Base-by-base conservation (phyloP, 2,329 filamentous ascomycete species). In the Phaeosphaeriaceae sp. region DNA sequence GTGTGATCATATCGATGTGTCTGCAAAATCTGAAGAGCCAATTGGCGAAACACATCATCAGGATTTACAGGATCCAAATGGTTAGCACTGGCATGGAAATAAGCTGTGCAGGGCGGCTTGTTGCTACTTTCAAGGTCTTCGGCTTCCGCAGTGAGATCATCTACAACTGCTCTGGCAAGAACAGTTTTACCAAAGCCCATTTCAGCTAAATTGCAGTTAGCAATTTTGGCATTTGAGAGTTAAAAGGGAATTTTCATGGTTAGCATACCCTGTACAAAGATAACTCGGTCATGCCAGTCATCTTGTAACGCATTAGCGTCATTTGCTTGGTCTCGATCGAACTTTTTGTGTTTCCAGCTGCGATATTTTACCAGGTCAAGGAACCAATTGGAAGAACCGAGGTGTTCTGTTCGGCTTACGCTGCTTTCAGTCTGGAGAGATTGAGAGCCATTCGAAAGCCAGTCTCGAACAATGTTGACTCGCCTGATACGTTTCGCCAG, bases 131-230 rank as follows among this genome's bases (percentile, higher is more conserved):
- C 63, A 7, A 60, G 54, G 23, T 64, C 48, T 23, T 61, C 58
- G 32, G 56, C 60, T 38, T 57, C 54, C 20, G 52, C 48, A 17
- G 20, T 41, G 7, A 71, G 52, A 32, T 68, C 58, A 13, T 61
- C 56, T 17, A 66, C 56, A 9, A 68, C 61, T 29, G 54, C 43
- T 9, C 56, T 49, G 20, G 64, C 61, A 16, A 71, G 53, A 35
- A 60, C 48, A 12, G 63, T 68, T 40, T 71, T 71, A 2, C 67
- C 67, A 38, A 68, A 71, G 5, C 65, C 67, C 17, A 55, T 41
- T 48, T 61, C 60, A 36, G 64, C 67, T 70, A 20, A 16, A n/a
- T 12, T 6, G 16, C 23, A 17, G 16, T 40, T 36, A 21, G 35
- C 42, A 20, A 15, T 18, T 61, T 23, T 59, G 50, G 28, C 29